These are phyloP conservation scores for Desmodesmus armatus DNA, from an alignment of 139 green algal genomes.

Conservation along the genomic window DNA sequence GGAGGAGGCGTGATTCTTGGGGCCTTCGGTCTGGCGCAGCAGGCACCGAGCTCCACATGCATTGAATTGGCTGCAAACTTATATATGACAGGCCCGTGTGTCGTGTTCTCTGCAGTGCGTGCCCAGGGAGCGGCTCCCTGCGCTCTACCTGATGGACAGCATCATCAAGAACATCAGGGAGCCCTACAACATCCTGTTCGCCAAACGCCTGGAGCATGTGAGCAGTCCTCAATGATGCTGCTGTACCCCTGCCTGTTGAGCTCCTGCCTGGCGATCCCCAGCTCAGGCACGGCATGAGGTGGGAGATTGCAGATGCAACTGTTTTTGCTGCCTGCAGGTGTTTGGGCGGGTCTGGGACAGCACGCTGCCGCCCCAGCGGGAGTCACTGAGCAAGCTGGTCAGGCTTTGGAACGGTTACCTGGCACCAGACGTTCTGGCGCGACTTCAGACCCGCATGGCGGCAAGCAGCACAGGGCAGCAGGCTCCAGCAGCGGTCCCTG, in stretches of 20 bases:
- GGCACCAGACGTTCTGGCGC: slow-evolving; percentile 48
- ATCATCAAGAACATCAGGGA: slow-evolving; percentile 82
- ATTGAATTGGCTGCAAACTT: not conserved
- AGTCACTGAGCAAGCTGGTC: slow-evolving; percentile 65
- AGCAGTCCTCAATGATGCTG: not conserved
- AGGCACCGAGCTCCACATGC: not conserved
- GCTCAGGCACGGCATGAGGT: no score
- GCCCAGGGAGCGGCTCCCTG: slow-evolving; percentile 71
- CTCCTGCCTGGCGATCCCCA: no score
- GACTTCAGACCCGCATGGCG: slow-evolving; percentile 45
- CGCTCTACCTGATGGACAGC: slow-evolving; percentile 84
- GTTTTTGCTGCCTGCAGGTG: slow-evolving; percentile 51
- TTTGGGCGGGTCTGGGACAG: slow-evolving; percentile 63
- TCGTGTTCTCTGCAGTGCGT: slow-evolving; percentile 38
- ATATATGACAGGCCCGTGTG: not conserved
- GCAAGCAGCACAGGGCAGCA: slow-evolving; percentile 3
- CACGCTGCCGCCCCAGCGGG: slow-evolving; percentile 48
- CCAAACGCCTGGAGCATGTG: slow-evolving; percentile 56
- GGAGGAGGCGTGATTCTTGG: not conserved
- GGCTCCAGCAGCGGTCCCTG: not conserved
- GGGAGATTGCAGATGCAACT: no score
- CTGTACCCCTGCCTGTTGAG: no score
- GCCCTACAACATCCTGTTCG: slow-evolving; percentile 71
- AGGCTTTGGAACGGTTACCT: slow-evolving; percentile 72
- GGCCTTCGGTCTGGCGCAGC: not conserved